Evolutionary conservation across 2,329 filamentous ascomycete genomes (phyloP).

Genomic region (Trichoderma sp.): DNA sequence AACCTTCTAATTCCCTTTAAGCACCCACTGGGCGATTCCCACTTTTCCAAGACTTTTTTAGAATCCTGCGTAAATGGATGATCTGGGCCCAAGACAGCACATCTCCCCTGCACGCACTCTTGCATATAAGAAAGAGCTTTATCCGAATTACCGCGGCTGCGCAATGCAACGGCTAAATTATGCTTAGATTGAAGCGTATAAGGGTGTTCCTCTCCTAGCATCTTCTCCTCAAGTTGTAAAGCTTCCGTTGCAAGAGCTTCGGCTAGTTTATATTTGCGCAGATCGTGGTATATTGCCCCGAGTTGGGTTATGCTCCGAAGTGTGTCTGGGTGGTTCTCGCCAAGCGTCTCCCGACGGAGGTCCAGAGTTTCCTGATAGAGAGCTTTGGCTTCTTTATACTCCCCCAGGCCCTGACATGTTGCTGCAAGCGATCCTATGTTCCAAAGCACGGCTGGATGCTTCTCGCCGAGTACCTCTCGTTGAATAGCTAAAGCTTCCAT

Average conservation of each 20-base stretch:
- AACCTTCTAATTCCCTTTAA: neutral
- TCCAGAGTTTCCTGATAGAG: neutral
- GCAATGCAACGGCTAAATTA: neutral
- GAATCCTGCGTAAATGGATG: neutral
- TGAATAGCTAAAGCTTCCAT: neutral
- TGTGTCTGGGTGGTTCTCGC: neutral
- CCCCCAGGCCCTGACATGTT: neutral
- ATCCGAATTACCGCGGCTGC: neutral
- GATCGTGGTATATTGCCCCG: neutral
- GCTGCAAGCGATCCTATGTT: neutral
- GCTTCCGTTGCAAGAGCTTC: neutral
- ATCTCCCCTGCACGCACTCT: neutral
- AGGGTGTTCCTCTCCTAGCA: neutral
- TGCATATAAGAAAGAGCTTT: neutral
- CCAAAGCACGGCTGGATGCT: neutral
- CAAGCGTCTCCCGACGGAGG: neutral
- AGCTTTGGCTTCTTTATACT: neutral
- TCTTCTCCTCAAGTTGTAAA: neutral
- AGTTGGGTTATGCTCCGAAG: neutral
- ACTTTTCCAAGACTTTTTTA: neutral
- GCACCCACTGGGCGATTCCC: neutral
- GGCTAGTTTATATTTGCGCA: neutral
- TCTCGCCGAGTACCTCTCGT: neutral
- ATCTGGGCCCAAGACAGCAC: neutral
- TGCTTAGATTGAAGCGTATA: conserved; percentile 23